Percentiles rank a stretch among this genome's conserved stretches.
Evolutionary conservation across 768 basidiomycete species (phyloP).

Genomic region (Lactarius akahatsu): DNA sequence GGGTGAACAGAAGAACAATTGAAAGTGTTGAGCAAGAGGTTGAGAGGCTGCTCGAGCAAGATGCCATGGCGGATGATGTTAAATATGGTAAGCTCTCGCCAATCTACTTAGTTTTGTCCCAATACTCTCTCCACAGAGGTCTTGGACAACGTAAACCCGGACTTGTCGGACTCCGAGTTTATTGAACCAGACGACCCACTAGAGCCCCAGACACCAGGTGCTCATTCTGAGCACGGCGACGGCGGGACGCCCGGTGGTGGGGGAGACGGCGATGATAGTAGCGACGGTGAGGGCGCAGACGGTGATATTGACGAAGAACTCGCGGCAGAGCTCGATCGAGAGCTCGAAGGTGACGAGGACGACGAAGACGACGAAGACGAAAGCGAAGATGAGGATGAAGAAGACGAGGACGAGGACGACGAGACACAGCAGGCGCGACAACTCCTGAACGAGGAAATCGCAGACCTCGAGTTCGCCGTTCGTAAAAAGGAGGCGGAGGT

Average conservation of each 20-base stretch:
- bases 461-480: conserved; percentile 85
- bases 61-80: conserved; percentile 70
- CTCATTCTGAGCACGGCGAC: conserved; percentile 62
- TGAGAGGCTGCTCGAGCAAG: conserved; percentile 79
- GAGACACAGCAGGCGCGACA: conserved; percentile 69
- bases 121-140: conserved; percentile 51
- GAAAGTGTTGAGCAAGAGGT: conserved; percentile 95
- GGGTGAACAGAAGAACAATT: conserved; percentile 84
- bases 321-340: conserved; percentile 83
- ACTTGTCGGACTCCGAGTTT: conserved; percentile 87
- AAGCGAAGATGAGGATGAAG: conserved; percentile 71
- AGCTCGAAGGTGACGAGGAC: conserved; percentile 66
- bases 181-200: conserved; percentile 62
- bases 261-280: conserved; percentile 58
- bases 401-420: conserved; percentile 82
- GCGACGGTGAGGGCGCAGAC: conserved; percentile 58
- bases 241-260: conserved; percentile 54
- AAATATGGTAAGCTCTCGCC: conserved; percentile 57
- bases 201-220: conserved; percentile 71
- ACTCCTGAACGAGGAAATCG: conserved; percentile 83
- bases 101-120: background rate
- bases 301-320: conserved; percentile 88
- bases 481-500: conserved; percentile 83
- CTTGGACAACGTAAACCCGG: conserved; percentile 88
- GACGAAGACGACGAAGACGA: conserved; percentile 61